phyloP scores from a whole-genome alignment of 2,329 filamentous ascomycete species.

The Fusarium sp. region DNA sequence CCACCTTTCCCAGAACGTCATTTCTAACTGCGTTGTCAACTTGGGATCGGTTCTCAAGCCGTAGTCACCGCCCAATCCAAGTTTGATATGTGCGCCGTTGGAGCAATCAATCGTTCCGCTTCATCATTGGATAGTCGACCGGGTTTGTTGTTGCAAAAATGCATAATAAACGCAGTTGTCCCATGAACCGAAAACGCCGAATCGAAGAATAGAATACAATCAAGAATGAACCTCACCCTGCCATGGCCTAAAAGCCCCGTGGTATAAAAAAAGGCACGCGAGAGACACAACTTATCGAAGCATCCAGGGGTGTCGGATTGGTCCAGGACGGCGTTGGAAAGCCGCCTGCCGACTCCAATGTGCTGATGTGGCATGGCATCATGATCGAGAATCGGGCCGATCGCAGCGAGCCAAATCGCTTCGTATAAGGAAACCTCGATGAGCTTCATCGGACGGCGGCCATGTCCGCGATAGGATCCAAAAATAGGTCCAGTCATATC shows the following conservation, averaged over 20 bases:
- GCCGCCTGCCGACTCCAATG: neutral
- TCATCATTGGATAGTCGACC: neutral
- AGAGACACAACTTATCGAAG: neutral
- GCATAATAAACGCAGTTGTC: constrained; percentile 9
- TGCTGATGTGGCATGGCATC: constrained; percentile 2
- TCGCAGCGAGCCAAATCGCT: neutral
- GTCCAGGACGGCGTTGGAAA: constrained; percentile 13
- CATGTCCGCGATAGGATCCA: neutral
- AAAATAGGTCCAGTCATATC: neutral
- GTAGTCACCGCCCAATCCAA: constrained; percentile 10
- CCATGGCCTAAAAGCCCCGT: constrained; percentile 17
- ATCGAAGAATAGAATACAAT: constrained; percentile 23
- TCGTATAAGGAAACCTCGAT: neutral
- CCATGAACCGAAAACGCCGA: constrained; percentile 27
- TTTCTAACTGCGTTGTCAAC: constrained; percentile 16
- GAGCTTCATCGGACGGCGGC: neutral
- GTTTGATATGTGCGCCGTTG: constrained; percentile 16
- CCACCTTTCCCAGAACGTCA: constrained; percentile 2
- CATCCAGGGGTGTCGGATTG: neutral
- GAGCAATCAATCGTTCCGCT: constrained; percentile 4
- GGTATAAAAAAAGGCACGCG: constrained; percentile 1
- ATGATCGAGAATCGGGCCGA: neutral
- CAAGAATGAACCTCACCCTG: constrained; percentile 1
- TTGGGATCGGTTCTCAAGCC: neutral
- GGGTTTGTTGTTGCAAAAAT: constrained; percentile 2